phyloP scores from a whole-genome alignment of 495 filamentous ascomycete genomes.

The Ramalina peruviana region DNA sequence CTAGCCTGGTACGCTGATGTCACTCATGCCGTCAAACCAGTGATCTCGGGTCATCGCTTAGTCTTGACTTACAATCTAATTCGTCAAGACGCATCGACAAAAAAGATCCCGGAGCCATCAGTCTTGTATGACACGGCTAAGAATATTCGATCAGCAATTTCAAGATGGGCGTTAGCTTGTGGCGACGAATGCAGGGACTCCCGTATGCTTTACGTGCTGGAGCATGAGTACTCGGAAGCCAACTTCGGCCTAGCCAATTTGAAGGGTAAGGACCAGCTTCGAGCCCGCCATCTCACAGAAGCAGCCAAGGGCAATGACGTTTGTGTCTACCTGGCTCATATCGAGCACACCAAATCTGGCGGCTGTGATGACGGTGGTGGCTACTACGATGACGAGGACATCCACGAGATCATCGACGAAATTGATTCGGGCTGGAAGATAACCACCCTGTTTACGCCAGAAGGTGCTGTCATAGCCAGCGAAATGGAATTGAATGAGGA shows the following conservation, averaged over 20 bases:
- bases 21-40: slow-evolving; percentile 34
- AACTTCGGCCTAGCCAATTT: slow-evolving; percentile 23
- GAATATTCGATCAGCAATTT: slow-evolving; percentile 15
- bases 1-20: slow-evolving; percentile 44
- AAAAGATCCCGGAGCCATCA: not conserved
- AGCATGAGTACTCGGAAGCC: slow-evolving; percentile 34
- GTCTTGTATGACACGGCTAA: slow-evolving; percentile 7
- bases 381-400: not conserved
- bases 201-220: slow-evolving; percentile 26
- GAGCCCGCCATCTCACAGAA: slow-evolving; percentile 18
- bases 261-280: slow-evolving; percentile 26
- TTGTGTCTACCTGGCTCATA: slow-evolving; percentile 6
- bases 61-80: slow-evolving; percentile 44
- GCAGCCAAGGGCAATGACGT: slow-evolving; percentile 14
- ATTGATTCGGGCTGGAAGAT: not conserved
- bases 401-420: not conserved
- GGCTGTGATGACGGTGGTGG: not conserved
- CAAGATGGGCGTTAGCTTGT: slow-evolving; percentile 8
- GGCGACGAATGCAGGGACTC: not conserved
- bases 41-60: slow-evolving; percentile 34
- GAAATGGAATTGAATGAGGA: not conserved
- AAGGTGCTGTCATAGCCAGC: slow-evolving; percentile 1
- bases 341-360: slow-evolving; percentile 1
- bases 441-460: not conserved
- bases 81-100: slow-evolving; percentile 12